A percentile compares a stretch with the other conserved stretches of the same genome.
Evolutionary conservation across 768 basidiomycete genomes (phyloP).

Genomic region (Rhizopogon vesiculosus): DNA sequence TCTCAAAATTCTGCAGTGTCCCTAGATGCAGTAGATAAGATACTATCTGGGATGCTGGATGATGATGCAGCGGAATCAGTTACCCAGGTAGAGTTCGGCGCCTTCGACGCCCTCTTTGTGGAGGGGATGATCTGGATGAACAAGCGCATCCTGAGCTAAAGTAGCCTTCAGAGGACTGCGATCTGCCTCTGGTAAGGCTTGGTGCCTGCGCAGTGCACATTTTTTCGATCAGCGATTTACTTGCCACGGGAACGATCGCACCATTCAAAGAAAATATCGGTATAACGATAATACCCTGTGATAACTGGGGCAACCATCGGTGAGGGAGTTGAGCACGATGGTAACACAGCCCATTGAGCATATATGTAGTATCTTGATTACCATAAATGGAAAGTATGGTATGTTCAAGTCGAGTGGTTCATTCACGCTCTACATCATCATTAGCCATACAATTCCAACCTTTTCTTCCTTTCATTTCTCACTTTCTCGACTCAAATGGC

Average conservation of each 20-base stretch:
- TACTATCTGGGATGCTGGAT: neutral
- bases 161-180: slow-evolving; percentile 61
- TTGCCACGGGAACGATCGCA: slow-evolving; percentile 19
- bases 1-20: slow-evolving; percentile 66
- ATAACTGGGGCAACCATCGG: slow-evolving; percentile 38
- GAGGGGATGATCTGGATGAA: slow-evolving; percentile 70
- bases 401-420: neutral
- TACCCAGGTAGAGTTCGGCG: slow-evolving; percentile 68
- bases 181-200: slow-evolving; percentile 55
- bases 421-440: neutral
- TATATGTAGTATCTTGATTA: neutral
- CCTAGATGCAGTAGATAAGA: slow-evolving; percentile 32
- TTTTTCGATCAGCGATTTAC: neutral
- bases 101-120: slow-evolving; percentile 60
- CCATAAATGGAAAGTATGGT: neutral
- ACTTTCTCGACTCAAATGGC: slow-evolving; percentile 43
- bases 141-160: slow-evolving; percentile 66
- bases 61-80: slow-evolving; percentile 4
- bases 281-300: slow-evolving; percentile 78
- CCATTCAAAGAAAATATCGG: slow-evolving; percentile 85
- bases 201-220: slow-evolving; percentile 38
- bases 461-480: neutral
- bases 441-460: neutral
- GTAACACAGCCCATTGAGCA: no score
- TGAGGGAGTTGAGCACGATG: neutral